A percentile compares a stretch with the other conserved stretches of the same genome.
phyloP scores from a whole-genome alignment of 2,329 filamentous ascomycete genomes.

The Hirsutella rhossiliensis region DNA sequence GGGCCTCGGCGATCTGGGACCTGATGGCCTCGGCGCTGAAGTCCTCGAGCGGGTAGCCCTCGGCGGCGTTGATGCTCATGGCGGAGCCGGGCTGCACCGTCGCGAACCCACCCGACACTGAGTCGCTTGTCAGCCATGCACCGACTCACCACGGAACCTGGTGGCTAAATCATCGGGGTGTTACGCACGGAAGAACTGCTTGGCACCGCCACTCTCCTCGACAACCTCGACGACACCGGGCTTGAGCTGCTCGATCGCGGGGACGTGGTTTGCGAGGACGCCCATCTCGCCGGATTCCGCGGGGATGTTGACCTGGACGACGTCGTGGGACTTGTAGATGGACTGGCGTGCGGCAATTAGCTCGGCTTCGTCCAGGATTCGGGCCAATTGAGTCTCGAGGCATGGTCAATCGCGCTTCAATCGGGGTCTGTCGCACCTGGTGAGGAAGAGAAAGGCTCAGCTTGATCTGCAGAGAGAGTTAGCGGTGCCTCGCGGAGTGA shows the following conservation, averaged over 20 bases:
- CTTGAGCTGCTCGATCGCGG: slow-evolving; percentile 97
- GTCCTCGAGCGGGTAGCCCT: slow-evolving; percentile 88
- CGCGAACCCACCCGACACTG: slow-evolving; percentile 94
- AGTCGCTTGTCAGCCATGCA: slow-evolving; percentile 5
- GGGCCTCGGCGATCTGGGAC: slow-evolving; percentile 84
- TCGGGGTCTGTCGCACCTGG: slow-evolving; percentile 58
- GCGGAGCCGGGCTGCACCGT: slow-evolving; percentile 90
- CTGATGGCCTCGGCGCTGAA: slow-evolving; percentile 88
- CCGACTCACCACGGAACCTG: neutral
- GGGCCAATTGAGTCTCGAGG: slow-evolving; percentile 15
- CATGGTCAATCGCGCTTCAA: slow-evolving; percentile 5
- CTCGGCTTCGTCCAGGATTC: slow-evolving; percentile 12
- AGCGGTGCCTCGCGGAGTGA: slow-evolving; percentile 8
- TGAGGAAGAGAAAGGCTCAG: slow-evolving; percentile 95
- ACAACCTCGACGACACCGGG: slow-evolving; percentile 90
- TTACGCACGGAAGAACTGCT: slow-evolving; percentile 98
- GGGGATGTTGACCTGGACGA: slow-evolving; percentile 96
- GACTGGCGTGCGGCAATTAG: slow-evolving; percentile 51
- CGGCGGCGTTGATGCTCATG: slow-evolving; percentile 96
- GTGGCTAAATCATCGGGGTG: neutral
- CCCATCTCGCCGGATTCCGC: slow-evolving; percentile 99
- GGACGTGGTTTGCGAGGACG: slow-evolving; percentile 97
- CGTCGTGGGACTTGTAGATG: slow-evolving; percentile 55
- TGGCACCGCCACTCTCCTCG: slow-evolving; percentile 78
- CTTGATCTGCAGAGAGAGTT: slow-evolving; percentile 56